These are phyloP conservation scores for Cryphonectria naterciae DNA, from an alignment of 2,329 filamentous ascomycete genomes.

Conservation along the genomic window DNA sequence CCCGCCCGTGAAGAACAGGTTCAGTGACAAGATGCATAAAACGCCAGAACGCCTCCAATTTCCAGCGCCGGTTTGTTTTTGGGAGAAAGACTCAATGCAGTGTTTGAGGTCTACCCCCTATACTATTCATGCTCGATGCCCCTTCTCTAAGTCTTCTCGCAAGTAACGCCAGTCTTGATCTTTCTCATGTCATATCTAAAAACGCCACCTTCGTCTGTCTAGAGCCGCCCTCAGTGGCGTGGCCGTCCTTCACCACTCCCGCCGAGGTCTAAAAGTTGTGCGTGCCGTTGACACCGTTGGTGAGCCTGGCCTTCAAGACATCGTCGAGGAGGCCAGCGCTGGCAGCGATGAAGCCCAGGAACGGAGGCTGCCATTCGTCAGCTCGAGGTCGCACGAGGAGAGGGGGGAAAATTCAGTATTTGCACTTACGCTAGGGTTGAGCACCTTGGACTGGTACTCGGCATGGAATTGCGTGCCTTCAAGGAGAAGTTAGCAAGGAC, in stretches of 20 bases:
- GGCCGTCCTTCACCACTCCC: too few relatives aligned
- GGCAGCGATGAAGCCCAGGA: constrained; percentile 84
- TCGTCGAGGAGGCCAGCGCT: constrained; percentile 67
- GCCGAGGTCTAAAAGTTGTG: constrained; percentile 19
- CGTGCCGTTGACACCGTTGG: constrained; percentile 26
- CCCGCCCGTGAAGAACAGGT: neutral
- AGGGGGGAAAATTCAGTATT: neutral
- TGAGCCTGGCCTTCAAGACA: constrained; percentile 35
- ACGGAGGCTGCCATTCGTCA: constrained; percentile 50
- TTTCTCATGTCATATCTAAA: constrained; percentile 2
- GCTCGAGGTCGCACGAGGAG: constrained; percentile 26
- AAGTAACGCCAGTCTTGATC: constrained; percentile 14
- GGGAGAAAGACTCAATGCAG: constrained; percentile 9
- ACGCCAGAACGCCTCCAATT: constrained; percentile 8
- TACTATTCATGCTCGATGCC: constrained; percentile 13
- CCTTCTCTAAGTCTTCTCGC: neutral
- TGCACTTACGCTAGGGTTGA: constrained; percentile 29
- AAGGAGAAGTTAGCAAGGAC: constrained; percentile 6
- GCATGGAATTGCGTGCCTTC: constrained; percentile 30
- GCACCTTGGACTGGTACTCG: constrained; percentile 30
- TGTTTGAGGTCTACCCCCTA: constrained; percentile 12
- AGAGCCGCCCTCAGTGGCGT: neutral
- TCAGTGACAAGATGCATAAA: constrained; percentile 4
- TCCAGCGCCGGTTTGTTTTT: neutral
- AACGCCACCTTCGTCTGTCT: constrained; percentile 12